phyloP scores from a whole-genome alignment of 2,329 filamentous ascomycete species.

The Alternaria ventricosa region DNA sequence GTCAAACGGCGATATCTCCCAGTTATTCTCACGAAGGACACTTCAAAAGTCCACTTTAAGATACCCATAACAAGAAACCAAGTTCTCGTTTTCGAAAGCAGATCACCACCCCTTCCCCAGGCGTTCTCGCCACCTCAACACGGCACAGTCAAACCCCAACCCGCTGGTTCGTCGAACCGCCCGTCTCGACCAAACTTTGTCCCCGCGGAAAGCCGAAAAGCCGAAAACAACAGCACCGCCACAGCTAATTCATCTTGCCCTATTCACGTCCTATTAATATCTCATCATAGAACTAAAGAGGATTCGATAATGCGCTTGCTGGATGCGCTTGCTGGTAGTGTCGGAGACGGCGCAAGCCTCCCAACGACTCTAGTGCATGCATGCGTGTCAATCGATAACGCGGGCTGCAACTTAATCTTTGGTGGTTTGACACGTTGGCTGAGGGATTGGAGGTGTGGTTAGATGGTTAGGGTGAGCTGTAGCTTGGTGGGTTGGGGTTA shows the following conservation, averaged over 20 bases:
- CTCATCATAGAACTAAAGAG: neutral
- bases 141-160: neutral
- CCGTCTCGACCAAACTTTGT: neutral
- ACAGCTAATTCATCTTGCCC: neutral
- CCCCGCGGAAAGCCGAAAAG: neutral
- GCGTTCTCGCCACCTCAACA: neutral
- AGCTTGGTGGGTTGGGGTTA: neutral
- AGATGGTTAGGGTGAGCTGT: neutral
- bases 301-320: neutral
- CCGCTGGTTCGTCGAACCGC: neutral
- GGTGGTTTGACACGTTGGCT: neutral
- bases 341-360: neutral
- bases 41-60: neutral
- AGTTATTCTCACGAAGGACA: neutral
- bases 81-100: neutral
- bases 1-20: neutral
- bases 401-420: neutral
- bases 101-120: neutral
- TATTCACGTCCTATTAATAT: neutral
- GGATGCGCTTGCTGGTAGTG: neutral
- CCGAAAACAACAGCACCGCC: neutral
- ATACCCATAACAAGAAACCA: neutral
- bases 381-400: slow-evolving; percentile 1
- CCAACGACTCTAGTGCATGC: neutral
- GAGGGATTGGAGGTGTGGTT: neutral